Evolutionary conservation across 495 filamentous ascomycete species (phyloP).

Genomic region (Thermothielavioides terrestris): DNA sequence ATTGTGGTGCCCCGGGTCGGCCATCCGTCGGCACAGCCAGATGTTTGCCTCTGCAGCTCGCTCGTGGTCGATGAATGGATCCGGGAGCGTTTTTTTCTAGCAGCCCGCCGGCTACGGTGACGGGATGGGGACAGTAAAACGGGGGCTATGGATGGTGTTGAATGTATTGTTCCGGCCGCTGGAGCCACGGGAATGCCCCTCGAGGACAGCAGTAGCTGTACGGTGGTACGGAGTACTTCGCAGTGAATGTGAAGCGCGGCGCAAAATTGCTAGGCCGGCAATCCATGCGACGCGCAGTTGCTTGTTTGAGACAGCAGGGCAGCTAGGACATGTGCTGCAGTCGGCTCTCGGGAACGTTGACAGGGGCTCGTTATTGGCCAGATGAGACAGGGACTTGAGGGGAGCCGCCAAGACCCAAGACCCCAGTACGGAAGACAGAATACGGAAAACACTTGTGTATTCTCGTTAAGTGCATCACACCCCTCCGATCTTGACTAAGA

Average conservation of each 20-base stretch:
- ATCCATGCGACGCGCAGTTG: not conserved
- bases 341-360: not conserved
- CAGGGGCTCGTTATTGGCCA: not conserved
- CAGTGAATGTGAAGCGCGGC: not conserved
- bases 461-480: conserved; percentile 6
- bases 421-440: no score
- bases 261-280: conserved; percentile 8
- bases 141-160: not conserved
- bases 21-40: conserved; percentile 38
- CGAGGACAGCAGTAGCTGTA: conserved; percentile 1
- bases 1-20: conserved; percentile 44
- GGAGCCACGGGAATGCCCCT: conserved; percentile 1
- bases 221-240: no score
- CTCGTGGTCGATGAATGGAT: not conserved
- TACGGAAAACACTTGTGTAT: no score
- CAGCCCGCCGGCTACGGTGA: not conserved
- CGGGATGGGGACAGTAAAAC: not conserved
- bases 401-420: not conserved
- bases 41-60: conserved; percentile 2
- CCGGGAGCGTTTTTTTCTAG: not conserved
- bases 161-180: not conserved
- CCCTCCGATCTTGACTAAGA: not conserved
- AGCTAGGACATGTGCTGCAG: not conserved
- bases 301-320: not conserved
- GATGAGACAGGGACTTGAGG: not conserved